Evolutionary conservation across 2,329 filamentous ascomycete species (phyloP).

Genomic region (Paraconiothyrium sp.): DNA sequence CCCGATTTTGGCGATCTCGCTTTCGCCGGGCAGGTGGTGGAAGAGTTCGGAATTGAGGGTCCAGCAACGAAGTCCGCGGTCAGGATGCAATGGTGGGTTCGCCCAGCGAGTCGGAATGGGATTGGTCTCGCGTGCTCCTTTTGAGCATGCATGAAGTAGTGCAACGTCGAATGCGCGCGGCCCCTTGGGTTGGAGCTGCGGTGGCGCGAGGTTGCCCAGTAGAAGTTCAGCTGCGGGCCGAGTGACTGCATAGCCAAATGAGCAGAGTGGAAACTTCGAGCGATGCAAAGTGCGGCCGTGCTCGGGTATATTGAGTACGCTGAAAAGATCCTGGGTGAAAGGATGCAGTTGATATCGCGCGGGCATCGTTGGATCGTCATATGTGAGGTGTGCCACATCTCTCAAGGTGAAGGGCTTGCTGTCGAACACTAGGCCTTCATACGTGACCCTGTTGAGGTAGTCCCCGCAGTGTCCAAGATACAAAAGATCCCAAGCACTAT

Average conservation of each 20-base stretch:
- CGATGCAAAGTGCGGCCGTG: constrained; percentile 52
- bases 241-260: constrained; percentile 57
- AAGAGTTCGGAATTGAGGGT: constrained; percentile 57
- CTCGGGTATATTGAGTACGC: constrained; percentile 46
- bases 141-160: constrained; percentile 52
- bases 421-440: constrained; percentile 37
- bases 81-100: constrained; percentile 32
- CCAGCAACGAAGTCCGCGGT: constrained; percentile 53
- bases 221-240: constrained; percentile 51
- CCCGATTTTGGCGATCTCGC: constrained; percentile 50
- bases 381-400: constrained; percentile 45
- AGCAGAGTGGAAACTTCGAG: constrained; percentile 55
- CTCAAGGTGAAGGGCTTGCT: constrained; percentile 43
- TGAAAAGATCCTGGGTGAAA: constrained; percentile 51
- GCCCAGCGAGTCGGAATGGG: constrained; percentile 39
- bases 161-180: constrained; percentile 55
- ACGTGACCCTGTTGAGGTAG: constrained; percentile 48
- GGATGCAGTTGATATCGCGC: constrained; percentile 49
- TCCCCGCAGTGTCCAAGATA: constrained; percentile 59
- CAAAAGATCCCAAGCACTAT: constrained; percentile 53
- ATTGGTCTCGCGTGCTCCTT: constrained; percentile 34
- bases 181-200: constrained; percentile 36
- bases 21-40: constrained; percentile 54
- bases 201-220: constrained; percentile 50
- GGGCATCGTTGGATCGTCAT: constrained; percentile 51